Evolutionary conservation across 2,329 filamentous ascomycete species (phyloP).

Genomic region (Botrytis fragariae): DNA sequence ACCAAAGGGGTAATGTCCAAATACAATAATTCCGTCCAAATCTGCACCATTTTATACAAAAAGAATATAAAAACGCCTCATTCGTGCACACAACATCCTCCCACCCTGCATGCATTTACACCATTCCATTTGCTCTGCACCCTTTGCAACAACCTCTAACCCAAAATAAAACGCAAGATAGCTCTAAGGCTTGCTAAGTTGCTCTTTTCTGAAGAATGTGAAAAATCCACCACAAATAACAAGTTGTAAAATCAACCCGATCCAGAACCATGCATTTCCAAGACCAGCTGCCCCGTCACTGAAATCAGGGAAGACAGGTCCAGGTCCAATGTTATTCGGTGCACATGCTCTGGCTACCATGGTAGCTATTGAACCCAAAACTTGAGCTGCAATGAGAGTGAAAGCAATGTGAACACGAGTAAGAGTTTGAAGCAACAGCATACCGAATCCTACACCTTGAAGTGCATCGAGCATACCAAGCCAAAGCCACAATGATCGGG

Average conservation of each 20-base stretch:
- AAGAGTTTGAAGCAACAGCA: constrained; percentile 64
- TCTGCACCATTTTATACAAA: constrained; percentile 18
- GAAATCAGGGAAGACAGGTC: constrained; percentile 56
- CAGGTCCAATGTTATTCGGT: constrained; percentile 60
- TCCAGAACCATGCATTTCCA: constrained; percentile 40
- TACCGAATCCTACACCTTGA: constrained; percentile 65
- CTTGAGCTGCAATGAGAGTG: constrained; percentile 59
- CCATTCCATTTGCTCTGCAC: not conserved
- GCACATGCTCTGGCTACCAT: constrained; percentile 60
- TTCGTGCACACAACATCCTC: constrained; percentile 1
- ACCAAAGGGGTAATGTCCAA: constrained; percentile 14
- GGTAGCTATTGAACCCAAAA: constrained; percentile 59
- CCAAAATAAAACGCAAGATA: constrained; percentile 7
- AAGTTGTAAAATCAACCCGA: constrained; percentile 56
- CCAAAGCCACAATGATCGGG: constrained; percentile 63
- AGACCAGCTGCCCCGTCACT: constrained; percentile 14
- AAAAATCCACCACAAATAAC: constrained; percentile 57
- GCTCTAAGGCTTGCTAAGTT: constrained; percentile 51
- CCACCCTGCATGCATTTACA: constrained; percentile 14
- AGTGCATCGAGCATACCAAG: constrained; percentile 63
- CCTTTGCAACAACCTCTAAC: not conserved
- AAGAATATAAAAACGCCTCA: constrained; percentile 10
- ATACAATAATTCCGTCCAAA: constrained; percentile 12
- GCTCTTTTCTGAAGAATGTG: constrained; percentile 57
- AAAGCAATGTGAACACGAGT: constrained; percentile 64